These are phyloP conservation scores for Fusarium virguliforme DNA, from an alignment of 2,329 filamentous ascomycete species.

Conservation along the genomic window DNA sequence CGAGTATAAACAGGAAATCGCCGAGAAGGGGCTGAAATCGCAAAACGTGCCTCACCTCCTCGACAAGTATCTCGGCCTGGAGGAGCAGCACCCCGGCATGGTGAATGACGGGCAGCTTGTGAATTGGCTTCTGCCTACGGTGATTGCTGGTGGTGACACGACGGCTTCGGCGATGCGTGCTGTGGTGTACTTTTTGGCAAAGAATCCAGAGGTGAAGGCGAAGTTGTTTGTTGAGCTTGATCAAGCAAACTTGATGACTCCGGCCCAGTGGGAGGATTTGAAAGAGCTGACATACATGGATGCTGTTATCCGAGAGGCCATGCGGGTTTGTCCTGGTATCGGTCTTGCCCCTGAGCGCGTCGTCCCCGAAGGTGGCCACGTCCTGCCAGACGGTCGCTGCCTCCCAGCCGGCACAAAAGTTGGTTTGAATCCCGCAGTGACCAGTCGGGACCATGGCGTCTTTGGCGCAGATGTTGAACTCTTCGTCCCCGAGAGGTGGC, in stretches of 20 bases:
- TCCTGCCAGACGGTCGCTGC: conserved; percentile 9
- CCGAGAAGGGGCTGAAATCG: not conserved
- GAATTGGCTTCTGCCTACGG: conserved; percentile 50
- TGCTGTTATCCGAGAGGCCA: conserved; percentile 11
- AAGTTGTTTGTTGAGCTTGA: conserved; percentile 23
- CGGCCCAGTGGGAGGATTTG: conserved; percentile 1
- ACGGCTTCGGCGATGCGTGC: conserved; percentile 55
- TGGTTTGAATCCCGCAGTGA: conserved; percentile 7
- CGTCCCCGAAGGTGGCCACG: conserved; percentile 6
- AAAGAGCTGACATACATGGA: conserved; percentile 1
- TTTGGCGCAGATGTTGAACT: conserved; percentile 6
- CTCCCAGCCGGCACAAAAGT: conserved; percentile 12
- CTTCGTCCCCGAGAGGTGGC: conserved; percentile 18
- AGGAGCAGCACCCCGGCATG: conserved; percentile 22
- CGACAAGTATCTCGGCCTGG: conserved; percentile 25
- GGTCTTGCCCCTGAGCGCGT: conserved; percentile 6
- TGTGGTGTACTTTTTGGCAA: conserved; percentile 56
- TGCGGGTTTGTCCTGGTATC: conserved; percentile 16
- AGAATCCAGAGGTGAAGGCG: conserved; percentile 38
- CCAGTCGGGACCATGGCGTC: not conserved
- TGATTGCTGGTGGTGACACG: conserved; percentile 55
- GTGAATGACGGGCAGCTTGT: conserved; percentile 46
- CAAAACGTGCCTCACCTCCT: conserved; percentile 25
- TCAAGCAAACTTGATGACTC: not conserved
- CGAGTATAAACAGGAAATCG: conserved; percentile 11